These are phyloP conservation scores for Lactarius hengduanensis DNA, from an alignment of 768 basidiomycete genomes.

Conservation along the genomic window DNA sequence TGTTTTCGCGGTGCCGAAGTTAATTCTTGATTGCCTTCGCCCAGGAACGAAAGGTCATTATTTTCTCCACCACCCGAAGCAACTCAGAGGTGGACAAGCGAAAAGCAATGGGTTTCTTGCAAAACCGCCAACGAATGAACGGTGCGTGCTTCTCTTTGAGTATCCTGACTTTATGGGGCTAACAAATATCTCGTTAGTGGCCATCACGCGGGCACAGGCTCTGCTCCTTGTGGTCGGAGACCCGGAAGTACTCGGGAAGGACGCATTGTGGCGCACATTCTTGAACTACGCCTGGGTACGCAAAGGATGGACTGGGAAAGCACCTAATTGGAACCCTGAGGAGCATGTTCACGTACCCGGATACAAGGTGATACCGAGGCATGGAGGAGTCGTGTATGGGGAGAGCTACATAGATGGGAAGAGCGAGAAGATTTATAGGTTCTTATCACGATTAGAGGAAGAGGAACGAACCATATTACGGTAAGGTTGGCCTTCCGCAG, in stretches of 20 bases:
- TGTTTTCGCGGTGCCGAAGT: no score
- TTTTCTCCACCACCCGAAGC: no score
- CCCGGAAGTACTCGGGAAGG: slow-evolving; percentile 54
- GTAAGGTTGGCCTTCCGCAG: neutral
- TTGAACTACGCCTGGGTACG: slow-evolving; percentile 51
- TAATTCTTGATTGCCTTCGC: no score
- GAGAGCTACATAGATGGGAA: slow-evolving; percentile 13
- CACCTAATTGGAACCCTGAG: slow-evolving; percentile 39
- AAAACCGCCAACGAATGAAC: no score
- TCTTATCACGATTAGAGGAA: neutral
- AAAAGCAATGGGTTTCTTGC: no score
- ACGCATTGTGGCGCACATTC: slow-evolving; percentile 60
- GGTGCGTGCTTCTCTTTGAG: no score
- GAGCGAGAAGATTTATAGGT: neutral
- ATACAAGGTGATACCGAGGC: neutral
- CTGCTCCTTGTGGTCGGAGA: slow-evolving; percentile 64
- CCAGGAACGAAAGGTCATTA: no score
- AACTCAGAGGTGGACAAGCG: no score
- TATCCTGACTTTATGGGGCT: neutral
- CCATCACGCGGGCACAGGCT: slow-evolving; percentile 63
- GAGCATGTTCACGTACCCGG: neutral
- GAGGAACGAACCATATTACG: no score
- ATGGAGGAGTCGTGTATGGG: neutral
- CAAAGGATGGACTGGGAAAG: slow-evolving; percentile 54
- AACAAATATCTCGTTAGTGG: slow-evolving; percentile 41